Evolutionary conservation across 2,329 filamentous ascomycete genomes (phyloP).

Genomic region (Akanthomyces uredinophilus): DNA sequence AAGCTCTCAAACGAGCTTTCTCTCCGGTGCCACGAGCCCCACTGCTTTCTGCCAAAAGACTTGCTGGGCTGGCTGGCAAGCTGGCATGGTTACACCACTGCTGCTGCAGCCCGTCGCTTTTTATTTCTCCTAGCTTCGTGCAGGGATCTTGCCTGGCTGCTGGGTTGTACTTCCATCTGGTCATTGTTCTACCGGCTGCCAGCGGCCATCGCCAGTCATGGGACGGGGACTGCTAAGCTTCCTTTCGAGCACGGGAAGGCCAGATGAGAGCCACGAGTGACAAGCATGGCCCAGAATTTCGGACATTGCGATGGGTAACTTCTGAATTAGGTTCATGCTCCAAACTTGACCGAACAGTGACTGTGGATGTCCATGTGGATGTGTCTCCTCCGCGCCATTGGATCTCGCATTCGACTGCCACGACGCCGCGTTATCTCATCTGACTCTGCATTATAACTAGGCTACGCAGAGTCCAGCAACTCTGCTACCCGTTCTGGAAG

Average conservation of each 20-base stretch:
- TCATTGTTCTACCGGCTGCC: conserved; percentile 4
- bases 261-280: conserved; percentile 1
- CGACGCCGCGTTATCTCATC: conserved; percentile 10
- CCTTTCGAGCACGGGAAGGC: background rate
- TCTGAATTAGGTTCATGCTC: conserved; percentile 11
- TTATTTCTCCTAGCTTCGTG: conserved; percentile 13
- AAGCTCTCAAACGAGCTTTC: conserved; percentile 13
- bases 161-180: conserved; percentile 4
- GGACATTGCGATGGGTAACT: conserved; percentile 12
- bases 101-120: background rate
- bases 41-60: background rate
- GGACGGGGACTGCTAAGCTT: background rate
- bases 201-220: conserved; percentile 12
- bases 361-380: conserved; percentile 3
- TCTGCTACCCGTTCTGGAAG: background rate
- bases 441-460: conserved; percentile 9
- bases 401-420: conserved; percentile 11
- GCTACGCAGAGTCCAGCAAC: background rate
- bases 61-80: background rate
- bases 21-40: conserved; percentile 14
- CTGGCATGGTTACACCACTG: conserved; percentile 11
- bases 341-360: background rate
- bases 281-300: conserved; percentile 8
- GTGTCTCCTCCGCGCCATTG: conserved; percentile 9
- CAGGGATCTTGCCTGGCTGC: conserved; percentile 6